A percentile compares a stretch with the other conserved stretches of the same genome.
phyloP scores from a whole-genome alignment of 257 asterid genomes.

The Catharanthus roseus region DNA sequence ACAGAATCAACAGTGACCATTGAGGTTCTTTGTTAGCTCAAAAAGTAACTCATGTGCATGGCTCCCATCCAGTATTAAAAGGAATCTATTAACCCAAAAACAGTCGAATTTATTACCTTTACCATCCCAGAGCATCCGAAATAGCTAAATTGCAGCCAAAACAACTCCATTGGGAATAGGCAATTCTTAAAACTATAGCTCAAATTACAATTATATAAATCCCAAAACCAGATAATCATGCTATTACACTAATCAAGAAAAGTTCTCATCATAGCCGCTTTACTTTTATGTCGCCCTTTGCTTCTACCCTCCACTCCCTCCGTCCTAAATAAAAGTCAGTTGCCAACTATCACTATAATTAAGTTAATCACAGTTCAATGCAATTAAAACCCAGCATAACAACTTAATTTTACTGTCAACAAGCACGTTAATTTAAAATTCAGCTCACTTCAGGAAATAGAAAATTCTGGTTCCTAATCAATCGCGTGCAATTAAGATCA shows the following conservation, averaged over 20 bases:
- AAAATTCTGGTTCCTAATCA: neutral
- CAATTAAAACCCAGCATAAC: neutral
- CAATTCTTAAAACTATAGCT: neutral
- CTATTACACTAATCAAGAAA: neutral
- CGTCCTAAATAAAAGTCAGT: neutral
- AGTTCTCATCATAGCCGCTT: no score
- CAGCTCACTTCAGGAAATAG: neutral
- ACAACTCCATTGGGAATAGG: neutral
- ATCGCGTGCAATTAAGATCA: neutral
- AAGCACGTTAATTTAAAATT: neutral
- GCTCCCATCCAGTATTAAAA: neutral
- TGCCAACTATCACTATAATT: neutral
- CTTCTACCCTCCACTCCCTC: neutral
- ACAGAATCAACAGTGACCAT: neutral
- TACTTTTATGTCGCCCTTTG: neutral
- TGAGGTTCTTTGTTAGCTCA: neutral
- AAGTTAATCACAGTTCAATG: neutral
- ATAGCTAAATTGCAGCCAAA: neutral
- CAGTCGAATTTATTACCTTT: neutral
- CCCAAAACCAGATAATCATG: neutral
- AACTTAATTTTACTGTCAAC: neutral
- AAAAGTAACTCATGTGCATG: neutral
- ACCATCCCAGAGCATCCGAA: neutral
- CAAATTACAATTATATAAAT: neutral
- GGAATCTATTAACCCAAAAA: neutral